A percentile compares a stretch with the other conserved stretches of the same genome.
These are phyloP conservation scores for Chloroidium sp. DNA, from an alignment of 163 green algal genomes.

Conservation along the genomic window DNA sequence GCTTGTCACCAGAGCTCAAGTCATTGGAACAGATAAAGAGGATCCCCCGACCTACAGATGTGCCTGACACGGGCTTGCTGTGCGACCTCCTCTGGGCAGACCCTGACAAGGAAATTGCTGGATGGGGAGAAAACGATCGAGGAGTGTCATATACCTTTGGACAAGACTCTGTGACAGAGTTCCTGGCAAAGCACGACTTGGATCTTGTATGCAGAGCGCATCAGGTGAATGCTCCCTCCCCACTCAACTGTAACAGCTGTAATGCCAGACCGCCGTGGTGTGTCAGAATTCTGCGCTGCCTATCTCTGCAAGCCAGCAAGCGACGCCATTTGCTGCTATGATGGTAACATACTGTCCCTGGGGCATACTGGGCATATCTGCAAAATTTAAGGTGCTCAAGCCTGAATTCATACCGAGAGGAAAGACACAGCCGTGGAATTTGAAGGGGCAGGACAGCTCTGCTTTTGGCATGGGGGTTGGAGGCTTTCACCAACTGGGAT, in stretches of 20 bases:
- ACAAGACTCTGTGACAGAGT: constrained; percentile 88
- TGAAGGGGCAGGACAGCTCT: no score
- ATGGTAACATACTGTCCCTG: no score
- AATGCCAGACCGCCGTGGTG: no score
- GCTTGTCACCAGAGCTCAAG: constrained; percentile 94
- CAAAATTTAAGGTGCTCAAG: no score
- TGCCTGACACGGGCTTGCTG: constrained; percentile 93
- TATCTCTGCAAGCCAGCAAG: no score
- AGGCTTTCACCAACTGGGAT: no score
- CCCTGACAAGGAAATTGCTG: constrained; percentile 84
- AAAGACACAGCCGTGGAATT: no score
- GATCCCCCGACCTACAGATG: constrained; percentile 89
- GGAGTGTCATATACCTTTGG: constrained; percentile 99
- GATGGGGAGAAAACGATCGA: constrained; percentile 97
- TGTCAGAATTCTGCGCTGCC: no score
- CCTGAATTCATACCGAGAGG: no score
- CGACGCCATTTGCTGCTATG: no score
- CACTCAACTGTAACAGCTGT: neutral
- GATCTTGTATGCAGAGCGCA: constrained; percentile 96
- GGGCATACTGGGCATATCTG: no score
- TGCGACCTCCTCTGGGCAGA: constrained; percentile 99
- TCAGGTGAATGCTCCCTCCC: constrained; percentile 54
- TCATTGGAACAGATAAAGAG: constrained; percentile 97
- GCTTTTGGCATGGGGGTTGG: no score
- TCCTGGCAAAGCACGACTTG: constrained; percentile 95